These are phyloP conservation scores for Diplodia sapinea DNA, from an alignment of 2,329 filamentous ascomycete species.

Conservation along the genomic window DNA sequence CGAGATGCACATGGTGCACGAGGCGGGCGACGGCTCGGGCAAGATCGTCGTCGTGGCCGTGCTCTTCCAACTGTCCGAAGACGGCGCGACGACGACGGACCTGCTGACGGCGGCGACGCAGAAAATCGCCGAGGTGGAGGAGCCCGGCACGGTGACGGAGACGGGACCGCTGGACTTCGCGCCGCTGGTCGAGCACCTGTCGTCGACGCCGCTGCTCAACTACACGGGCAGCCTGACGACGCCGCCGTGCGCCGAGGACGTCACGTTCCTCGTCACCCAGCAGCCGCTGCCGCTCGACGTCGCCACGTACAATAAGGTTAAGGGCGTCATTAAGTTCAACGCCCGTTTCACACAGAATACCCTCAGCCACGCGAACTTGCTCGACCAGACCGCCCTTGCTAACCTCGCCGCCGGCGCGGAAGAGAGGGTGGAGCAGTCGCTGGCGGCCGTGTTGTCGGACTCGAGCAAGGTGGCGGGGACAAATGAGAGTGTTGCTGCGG, in stretches of 20 bases:
- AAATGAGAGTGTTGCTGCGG: no score
- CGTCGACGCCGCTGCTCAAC: constrained; percentile 51
- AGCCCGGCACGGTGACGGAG: constrained; percentile 48
- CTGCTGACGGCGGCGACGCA: constrained; percentile 41
- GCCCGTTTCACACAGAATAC: constrained; percentile 60
- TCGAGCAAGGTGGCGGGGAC: not conserved
- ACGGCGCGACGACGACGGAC: constrained; percentile 39
- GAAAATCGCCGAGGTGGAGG: constrained; percentile 48
- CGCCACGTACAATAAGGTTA: constrained; percentile 58
- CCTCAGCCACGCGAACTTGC: constrained; percentile 56
- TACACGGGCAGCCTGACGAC: constrained; percentile 68
- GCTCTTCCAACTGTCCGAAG: constrained; percentile 51
- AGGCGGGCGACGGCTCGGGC: constrained; percentile 48
- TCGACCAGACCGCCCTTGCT: not conserved
- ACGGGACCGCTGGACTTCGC: constrained; percentile 53
- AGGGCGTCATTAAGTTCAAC: constrained; percentile 63
- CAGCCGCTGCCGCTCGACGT: constrained; percentile 57
- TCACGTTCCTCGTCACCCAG: constrained; percentile 60
- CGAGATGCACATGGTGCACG: constrained; percentile 66
- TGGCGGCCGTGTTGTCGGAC: not conserved
- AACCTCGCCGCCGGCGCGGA: not conserved
- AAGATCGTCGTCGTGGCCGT: constrained; percentile 50
- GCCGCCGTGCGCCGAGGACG: constrained; percentile 65
- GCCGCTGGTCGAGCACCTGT: constrained; percentile 48
- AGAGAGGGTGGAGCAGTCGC: no score